Base-by-base conservation (phyloP, 805 yeast genomes). In the Candida dajiaensis region DNA sequence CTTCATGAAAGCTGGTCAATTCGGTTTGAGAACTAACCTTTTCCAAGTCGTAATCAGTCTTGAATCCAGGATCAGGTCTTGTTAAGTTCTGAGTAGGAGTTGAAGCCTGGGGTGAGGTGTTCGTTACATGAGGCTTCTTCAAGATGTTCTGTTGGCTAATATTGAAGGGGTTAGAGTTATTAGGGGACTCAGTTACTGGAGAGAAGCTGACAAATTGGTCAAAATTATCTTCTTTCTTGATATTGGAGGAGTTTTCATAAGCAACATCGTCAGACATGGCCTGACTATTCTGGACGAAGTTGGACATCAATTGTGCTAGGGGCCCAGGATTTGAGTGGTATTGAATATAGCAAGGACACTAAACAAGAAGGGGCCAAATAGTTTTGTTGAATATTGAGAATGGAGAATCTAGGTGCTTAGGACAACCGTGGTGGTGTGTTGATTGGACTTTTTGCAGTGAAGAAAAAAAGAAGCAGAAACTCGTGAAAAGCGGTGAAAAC, bases 201-300 rank as follows among this genome's bases (percentile, higher is more conserved):
- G 57, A 53, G 6, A 56, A 37, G 29, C 51, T 54, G 16, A 56
- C 45, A 44, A 37, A 56, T 43, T 56, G 56, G 15, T 54, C 57
- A 33, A 56, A 50, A 3, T 41, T 36, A 15, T 38, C 37, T 13
- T 52, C 55, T 31, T 50, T 52, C 36, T 52, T 49, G 42, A 42
- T 40, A 4, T 43, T 45, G 39, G 26, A 18, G 20, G 31, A 35
- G 18, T 6, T 18, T 25, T 44, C 39, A 36, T 19, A 36, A 13
- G 42, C 25, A 11, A 40, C 9, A 25, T 20, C 26, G 20, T 28
- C 22, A 18, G 42, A 12, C 25, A 28, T n/a, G 10, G 35, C 18
- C 16, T 40, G 36, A 40, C 18, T 40, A 15, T 40, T 18, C 19
- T 25, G 23, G 9, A 11, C 23, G 23, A 9, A 36, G 23, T 36